These are phyloP conservation scores for Claviceps monticola DNA, from an alignment of 2,329 filamentous ascomycete genomes.

Conservation along the genomic window DNA sequence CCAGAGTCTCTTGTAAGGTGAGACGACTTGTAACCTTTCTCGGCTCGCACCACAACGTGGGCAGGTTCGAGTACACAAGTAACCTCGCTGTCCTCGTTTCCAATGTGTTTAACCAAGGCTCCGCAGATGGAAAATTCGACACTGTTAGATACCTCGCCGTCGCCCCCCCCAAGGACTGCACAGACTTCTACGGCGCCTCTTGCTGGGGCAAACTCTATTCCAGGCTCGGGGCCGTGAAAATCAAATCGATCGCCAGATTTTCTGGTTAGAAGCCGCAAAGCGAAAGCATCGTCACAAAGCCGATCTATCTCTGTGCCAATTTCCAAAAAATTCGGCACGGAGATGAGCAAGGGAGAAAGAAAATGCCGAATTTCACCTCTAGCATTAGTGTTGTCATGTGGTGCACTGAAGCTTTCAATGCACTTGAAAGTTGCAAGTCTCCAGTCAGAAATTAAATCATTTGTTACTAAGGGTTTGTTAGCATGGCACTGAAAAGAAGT, in stretches of 20 bases:
- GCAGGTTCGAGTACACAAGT: no score
- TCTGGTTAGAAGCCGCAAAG: neutral
- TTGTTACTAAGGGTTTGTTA: neutral
- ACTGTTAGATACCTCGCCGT: no score
- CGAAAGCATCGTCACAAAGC: neutral
- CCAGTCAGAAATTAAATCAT: neutral
- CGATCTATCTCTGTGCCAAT: neutral
- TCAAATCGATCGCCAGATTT: neutral
- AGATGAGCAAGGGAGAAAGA: neutral
- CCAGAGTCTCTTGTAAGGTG: no score
- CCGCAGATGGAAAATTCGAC: no score
- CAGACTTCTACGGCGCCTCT: no score
- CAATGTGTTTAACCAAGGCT: no score
- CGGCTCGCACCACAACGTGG: no score
- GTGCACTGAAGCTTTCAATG: neutral
- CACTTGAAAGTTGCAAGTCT: neutral
- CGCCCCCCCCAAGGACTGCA: no score
- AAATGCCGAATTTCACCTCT: neutral
- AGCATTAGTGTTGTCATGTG: accelerated
- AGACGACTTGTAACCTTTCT: no score
- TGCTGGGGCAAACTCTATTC: neutral
- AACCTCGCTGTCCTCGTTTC: no score
- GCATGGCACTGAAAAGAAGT: neutral
- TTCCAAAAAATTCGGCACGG: neutral
- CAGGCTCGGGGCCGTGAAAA: neutral